Evolutionary conservation across 108 stramenopile genomes (phyloP), one percentile per base, ranked within the genome.

Genomic region (Nitzschia sp.): DNA sequence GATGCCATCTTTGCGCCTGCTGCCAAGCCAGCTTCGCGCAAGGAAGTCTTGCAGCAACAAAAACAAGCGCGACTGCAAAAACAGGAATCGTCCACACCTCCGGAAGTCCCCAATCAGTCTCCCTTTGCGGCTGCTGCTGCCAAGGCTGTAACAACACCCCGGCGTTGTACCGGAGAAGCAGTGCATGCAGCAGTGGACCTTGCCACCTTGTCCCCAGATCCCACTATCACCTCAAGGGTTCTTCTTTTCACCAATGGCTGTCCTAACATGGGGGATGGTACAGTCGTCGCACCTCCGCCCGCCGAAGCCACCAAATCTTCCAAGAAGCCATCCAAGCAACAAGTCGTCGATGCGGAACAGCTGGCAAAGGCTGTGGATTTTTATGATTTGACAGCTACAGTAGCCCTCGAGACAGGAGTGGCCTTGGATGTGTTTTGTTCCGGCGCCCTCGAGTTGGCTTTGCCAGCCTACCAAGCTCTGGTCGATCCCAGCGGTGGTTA

Each of bases 231-330:
- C 22, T 72, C 79, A 15, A 61, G 76, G n/a, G 64, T 86, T 34
- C n/a, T 86, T 3, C 42, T 86, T 20, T 86, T 82, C 72, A 86
- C 85, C 21, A 83, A 86, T 58, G 85, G 85, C 11, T 82, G 79
- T 53, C 75, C 80, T 53, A 86, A 86, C 56, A 26, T 66, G 15
- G 85, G 85, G n/a, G 72, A 63, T 57, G 85, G 79, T 0, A 80
- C 54, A 53, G 76, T 82, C 1, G 76, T 82, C 8, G 57, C 52
- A 11, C 19, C 63, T 55, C 10, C 42, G 19, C 8, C 21, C 25
- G 41, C 10, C 15, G 11, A 51, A 17, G 51, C 12, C 2, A 6
- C 11, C 2, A 65, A 65, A 17, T 34, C 51, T 19, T 10, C 34
- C 20, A 42, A 42, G 24, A 60, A 59, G 6, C 12, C 14, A 12